These are phyloP conservation scores for Pseudocercospora fuligena DNA, from an alignment of 2,329 filamentous ascomycete species.

Conservation along the genomic window DNA sequence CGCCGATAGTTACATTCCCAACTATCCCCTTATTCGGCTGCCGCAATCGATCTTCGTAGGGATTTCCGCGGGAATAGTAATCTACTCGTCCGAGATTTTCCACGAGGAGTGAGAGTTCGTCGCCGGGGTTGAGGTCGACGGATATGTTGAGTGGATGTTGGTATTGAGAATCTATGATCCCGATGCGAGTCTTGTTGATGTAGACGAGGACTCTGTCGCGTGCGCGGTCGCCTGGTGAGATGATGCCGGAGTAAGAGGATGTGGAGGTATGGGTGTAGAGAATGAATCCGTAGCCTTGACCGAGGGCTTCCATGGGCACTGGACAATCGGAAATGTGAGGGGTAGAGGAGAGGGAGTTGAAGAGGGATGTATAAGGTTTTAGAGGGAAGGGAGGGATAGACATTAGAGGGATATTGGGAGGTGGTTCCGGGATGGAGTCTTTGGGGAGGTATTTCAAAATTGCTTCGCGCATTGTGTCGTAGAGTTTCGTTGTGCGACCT, in stretches of 20 bases:
- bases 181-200: conserved; percentile 48
- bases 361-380: conserved; percentile 38
- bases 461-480: conserved; percentile 47
- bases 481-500: conserved; percentile 53
- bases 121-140: conserved; percentile 46
- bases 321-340: not conserved
- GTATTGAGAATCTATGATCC: conserved; percentile 56
- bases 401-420: conserved; percentile 41
- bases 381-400: conserved; percentile 46
- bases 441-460: conserved; percentile 44
- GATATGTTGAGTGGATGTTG: conserved; percentile 45
- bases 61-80: conserved; percentile 47
- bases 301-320: conserved; percentile 18
- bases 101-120: conserved; percentile 51
- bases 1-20: conserved; percentile 49
- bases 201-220: conserved; percentile 56
- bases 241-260: conserved; percentile 1
- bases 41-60: conserved; percentile 28
- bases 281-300: conserved; percentile 19
- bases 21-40: conserved; percentile 56
- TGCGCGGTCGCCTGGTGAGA: conserved; percentile 51
- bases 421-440: conserved; percentile 47
- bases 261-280: conserved; percentile 19
- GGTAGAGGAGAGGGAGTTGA: not conserved
- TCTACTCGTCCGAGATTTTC: conserved; percentile 60